Conservation (phyloP, 164 flowering plant genomes). For the Vitis cinerea region DNA sequence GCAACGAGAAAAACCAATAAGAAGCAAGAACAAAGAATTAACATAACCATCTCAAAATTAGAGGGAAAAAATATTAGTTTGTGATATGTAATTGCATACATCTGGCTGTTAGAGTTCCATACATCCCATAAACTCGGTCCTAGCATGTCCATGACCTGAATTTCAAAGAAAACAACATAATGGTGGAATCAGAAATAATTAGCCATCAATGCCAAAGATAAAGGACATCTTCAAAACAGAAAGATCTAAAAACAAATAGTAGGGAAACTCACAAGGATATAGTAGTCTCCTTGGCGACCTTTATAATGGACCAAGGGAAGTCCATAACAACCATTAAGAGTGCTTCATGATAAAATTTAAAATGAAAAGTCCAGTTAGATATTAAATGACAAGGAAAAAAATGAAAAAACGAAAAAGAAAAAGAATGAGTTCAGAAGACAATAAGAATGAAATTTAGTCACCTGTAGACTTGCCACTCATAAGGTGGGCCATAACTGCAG, state of each 20-base stretch:
- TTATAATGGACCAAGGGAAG: constrained; percentile 53
- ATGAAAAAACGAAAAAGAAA: not conserved
- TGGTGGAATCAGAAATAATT: not conserved
- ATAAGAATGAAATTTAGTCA: constrained; percentile 11
- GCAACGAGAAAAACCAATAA: not conserved
- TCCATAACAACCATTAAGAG: constrained; percentile 59
- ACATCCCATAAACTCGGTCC: constrained; percentile 70
- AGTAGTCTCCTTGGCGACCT: constrained; percentile 60
- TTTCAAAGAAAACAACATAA: not conserved
- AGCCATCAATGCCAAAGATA: not conserved
- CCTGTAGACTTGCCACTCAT: constrained; percentile 68
- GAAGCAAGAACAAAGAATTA: not conserved
- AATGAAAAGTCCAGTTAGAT: constrained; percentile 5
- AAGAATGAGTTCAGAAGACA: not conserved
- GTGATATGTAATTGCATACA: constrained; percentile 22
- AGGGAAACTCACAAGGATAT: constrained; percentile 38
- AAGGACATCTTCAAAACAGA: not conserved
- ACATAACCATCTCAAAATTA: not conserved
- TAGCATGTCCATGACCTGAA: constrained; percentile 61
- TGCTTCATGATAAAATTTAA: constrained; percentile 20
- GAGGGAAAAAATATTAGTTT: not conserved
- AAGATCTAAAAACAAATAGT: not conserved
- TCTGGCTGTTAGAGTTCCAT: constrained; percentile 47
- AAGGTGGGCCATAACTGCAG: constrained; percentile 55
- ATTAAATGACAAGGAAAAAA: not conserved